phyloP scores from a whole-genome alignment of 2,329 filamentous ascomycete species.

The Coniochaeta pulveracea region DNA sequence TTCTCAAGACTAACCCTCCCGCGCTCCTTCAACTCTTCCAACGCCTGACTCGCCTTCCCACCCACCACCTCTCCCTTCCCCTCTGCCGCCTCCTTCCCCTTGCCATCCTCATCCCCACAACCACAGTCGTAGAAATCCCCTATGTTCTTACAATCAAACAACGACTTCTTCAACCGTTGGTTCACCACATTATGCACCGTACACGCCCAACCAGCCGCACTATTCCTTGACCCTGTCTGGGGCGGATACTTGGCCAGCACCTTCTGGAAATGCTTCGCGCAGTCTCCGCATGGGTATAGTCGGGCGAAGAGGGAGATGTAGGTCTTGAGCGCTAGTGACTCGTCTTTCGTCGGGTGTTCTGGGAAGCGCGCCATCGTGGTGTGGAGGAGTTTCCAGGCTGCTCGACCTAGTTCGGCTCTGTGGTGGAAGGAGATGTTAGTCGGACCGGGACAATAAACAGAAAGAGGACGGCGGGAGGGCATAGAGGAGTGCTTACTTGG shows the following conservation, averaged over 20 bases:
- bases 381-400: constrained; percentile 60
- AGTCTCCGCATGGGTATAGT: constrained; percentile 62
- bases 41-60: constrained; percentile 14
- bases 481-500: constrained; percentile 42
- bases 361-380: constrained; percentile 62
- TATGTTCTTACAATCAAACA: constrained; percentile 56
- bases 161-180: constrained; percentile 45
- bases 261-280: constrained; percentile 54
- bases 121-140: constrained; percentile 64
- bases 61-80: constrained; percentile 3
- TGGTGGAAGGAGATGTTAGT: neutral
- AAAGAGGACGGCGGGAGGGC: constrained; percentile 6
- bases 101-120: constrained; percentile 51
- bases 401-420: constrained; percentile 54
- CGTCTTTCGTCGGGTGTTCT: constrained; percentile 50
- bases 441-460: too few relatives aligned
- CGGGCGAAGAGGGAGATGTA: constrained; percentile 57
- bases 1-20: constrained; percentile 9
- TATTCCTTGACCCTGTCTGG: constrained; percentile 51
- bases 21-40: constrained; percentile 15
- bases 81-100: constrained; percentile 23
- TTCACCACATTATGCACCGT: constrained; percentile 60
- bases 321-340: constrained; percentile 49
- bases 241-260: constrained; percentile 52
- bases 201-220: constrained; percentile 57